Evolutionary conservation across 305 asterid species (phyloP).

Genomic region (Euphrasia arctica): DNA sequence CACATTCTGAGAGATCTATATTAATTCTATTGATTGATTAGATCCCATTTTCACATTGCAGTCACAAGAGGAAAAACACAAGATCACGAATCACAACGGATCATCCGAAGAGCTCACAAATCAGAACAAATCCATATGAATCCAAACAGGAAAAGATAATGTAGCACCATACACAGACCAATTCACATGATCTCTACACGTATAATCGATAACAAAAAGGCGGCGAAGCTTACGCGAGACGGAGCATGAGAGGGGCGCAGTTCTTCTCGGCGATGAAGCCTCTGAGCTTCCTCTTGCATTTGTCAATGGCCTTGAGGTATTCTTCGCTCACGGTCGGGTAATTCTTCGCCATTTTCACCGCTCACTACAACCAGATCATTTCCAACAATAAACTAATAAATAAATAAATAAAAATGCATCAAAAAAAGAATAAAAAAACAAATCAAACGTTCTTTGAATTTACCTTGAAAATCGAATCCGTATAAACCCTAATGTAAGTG

Average conservation of each 20-base stretch:
- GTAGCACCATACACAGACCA: no score
- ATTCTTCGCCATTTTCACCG: conserved; percentile 63
- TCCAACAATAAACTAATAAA: not conserved
- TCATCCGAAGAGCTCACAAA: no score
- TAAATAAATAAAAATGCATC: not conserved
- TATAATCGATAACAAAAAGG: not conserved
- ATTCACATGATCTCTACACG: no score
- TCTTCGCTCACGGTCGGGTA: conserved; percentile 88
- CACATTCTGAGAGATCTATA: no score
- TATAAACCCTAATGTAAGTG: not conserved
- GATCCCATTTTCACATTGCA: no score
- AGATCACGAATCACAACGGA: no score
- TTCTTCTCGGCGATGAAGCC: conserved; percentile 86
- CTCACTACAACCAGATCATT: conserved; percentile 21
- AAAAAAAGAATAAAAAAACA: not conserved
- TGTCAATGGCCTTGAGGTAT: conserved; percentile 74
- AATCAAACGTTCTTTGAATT: not conserved
- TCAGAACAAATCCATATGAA: no score
- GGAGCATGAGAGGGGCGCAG: conserved; percentile 93
- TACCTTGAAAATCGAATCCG: not conserved
- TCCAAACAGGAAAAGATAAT: no score
- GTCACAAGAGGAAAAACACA: no score
- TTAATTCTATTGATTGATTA: no score
- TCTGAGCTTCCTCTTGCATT: conserved; percentile 77
- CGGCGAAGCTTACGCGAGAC: conserved; percentile 57